A percentile compares a stretch with the other conserved stretches of the same genome.
These are phyloP conservation scores for Lophiostoma macrostomum DNA, from an alignment of 495 filamentous ascomycete genomes.

Conservation along the genomic window DNA sequence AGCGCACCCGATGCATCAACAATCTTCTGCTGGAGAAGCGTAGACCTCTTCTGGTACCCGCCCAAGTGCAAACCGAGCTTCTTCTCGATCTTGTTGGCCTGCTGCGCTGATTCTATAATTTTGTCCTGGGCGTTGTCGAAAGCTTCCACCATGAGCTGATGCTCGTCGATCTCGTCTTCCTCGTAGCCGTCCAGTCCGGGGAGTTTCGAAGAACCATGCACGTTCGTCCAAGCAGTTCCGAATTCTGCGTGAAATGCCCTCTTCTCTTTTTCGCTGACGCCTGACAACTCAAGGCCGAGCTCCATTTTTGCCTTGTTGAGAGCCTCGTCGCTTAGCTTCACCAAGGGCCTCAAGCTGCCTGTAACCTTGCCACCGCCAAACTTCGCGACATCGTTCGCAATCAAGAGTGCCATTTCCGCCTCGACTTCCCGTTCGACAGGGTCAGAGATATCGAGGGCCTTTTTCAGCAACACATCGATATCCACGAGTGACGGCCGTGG, in stretches of 20 bases:
- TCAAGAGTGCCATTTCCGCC: conserved; percentile 70
- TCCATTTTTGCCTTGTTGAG: conserved; percentile 73
- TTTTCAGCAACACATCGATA: conserved; percentile 62
- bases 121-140: conserved; percentile 69
- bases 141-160: conserved; percentile 57
- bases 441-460: conserved; percentile 52
- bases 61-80: conserved; percentile 85
- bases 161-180: conserved; percentile 64
- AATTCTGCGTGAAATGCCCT: conserved; percentile 60
- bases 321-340: conserved; percentile 65
- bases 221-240: conserved; percentile 63
- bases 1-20: conserved; percentile 73
- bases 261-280: conserved; percentile 53
- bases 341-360: conserved; percentile 58
- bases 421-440: conserved; percentile 62
- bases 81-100: conserved; percentile 84
- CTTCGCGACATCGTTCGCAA: conserved; percentile 75
- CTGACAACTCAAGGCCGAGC: conserved; percentile 67
- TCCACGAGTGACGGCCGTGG: conserved; percentile 77
- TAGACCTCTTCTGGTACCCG: conserved; percentile 85
- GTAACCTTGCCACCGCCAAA: conserved; percentile 65
- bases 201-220: conserved; percentile 55
- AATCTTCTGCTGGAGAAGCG: conserved; percentile 76
- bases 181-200: conserved; percentile 76
- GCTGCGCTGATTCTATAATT: conserved; percentile 68